phyloP scores from a whole-genome alignment of 2,329 filamentous ascomycete species.

The Colletotrichum shisoi region DNA sequence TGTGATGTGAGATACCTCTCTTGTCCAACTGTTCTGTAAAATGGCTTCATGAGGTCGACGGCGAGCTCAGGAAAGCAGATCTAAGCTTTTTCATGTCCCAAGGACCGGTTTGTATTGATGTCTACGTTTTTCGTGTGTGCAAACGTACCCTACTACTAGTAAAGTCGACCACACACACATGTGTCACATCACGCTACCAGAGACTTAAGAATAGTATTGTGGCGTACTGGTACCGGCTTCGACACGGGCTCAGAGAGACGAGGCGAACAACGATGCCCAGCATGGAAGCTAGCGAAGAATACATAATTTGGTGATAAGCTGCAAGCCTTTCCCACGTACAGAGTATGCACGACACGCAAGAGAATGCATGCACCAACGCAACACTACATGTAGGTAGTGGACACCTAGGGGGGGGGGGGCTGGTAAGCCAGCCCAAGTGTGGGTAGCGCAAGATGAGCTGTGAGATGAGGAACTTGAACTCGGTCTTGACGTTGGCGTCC shows the following conservation, averaged over 20 bases:
- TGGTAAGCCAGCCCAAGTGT: conserved; percentile 1
- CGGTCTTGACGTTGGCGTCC: not conserved
- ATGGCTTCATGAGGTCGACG: not conserved
- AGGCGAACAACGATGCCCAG: not conserved
- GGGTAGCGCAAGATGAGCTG: conserved; percentile 1
- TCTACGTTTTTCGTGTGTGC: no score
- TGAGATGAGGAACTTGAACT: not conserved
- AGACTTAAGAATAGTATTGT: not conserved
- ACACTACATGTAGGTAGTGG: not conserved
- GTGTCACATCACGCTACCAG: not conserved
- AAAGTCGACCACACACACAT: not conserved
- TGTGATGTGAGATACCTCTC: conserved; percentile 1
- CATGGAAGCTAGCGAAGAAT: not conserved
- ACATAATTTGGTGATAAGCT: not conserved
- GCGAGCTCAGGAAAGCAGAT: not conserved
- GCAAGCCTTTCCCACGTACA: conserved; percentile 12
- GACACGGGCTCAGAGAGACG: not conserved
- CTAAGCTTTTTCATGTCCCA: no score
- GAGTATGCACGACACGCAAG: not conserved
- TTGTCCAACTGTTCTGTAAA: not conserved
- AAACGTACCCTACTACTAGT: no score
- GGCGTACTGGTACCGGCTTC: not conserved
- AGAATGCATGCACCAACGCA: not conserved
- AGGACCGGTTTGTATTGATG: no score
- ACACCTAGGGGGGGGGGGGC: not conserved